Percentiles rank a stretch among this genome's conserved stretches.
Evolutionary conservation across 768 basidiomycete species (phyloP).

Genomic region (Podaxis sp.): DNA sequence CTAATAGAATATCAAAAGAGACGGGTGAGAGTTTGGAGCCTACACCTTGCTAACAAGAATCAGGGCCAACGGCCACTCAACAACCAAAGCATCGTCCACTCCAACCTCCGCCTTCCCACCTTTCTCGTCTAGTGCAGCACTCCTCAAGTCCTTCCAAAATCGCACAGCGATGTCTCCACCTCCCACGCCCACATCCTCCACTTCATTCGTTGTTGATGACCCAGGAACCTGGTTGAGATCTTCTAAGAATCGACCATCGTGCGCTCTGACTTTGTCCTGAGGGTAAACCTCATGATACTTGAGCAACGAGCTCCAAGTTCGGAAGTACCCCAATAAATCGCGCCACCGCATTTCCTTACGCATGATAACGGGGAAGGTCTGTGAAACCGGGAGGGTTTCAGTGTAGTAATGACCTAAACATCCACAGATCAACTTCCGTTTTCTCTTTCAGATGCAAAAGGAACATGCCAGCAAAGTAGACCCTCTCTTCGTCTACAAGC

Average conservation of each 20-base stretch:
- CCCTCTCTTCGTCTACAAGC: conserved; percentile 40
- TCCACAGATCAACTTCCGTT: neutral
- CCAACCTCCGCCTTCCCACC: conserved; percentile 28
- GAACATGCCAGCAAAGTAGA: conserved; percentile 56
- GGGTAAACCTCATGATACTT: conserved; percentile 66
- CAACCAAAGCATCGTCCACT: conserved; percentile 37
- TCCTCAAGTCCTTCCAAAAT: conserved; percentile 57
- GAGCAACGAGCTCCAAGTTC: conserved; percentile 70
- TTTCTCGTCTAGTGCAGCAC: conserved; percentile 29
- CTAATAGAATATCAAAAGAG: neutral
- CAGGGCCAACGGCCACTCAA: conserved; percentile 55
- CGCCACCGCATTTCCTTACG: conserved; percentile 62
- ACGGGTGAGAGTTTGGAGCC: neutral
- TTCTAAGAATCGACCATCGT: conserved; percentile 34
- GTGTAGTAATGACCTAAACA: conserved; percentile 9
- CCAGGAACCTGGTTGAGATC: conserved; percentile 21
- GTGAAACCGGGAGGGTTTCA: conserved; percentile 1
- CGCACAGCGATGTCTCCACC: conserved; percentile 67
- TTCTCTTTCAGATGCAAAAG: neutral
- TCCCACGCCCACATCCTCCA: conserved; percentile 24
- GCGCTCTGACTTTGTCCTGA: conserved; percentile 41
- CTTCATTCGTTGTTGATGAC: neutral
- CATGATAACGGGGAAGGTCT: conserved; percentile 47
- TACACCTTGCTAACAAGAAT: conserved; percentile 33
- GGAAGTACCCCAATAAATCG: conserved; percentile 64